Conservation (phyloP, 2,329 filamentous ascomycete genomes). For the Arthroderma sp. region DNA sequence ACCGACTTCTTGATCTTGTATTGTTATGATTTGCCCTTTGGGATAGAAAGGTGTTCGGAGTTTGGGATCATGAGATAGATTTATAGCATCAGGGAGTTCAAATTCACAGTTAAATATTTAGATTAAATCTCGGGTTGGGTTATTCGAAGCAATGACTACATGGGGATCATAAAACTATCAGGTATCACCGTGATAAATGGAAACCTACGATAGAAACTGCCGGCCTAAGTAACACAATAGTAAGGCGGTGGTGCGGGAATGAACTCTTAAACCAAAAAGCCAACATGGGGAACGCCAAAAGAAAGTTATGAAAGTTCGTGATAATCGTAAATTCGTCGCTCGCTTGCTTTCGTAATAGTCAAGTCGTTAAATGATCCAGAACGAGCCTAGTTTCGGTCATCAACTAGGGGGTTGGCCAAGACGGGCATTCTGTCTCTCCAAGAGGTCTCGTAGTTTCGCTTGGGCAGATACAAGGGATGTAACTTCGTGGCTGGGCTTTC, state of each 20-base stretch:
- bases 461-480: conserved; percentile 23
- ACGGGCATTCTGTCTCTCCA: conserved; percentile 19
- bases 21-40: not conserved
- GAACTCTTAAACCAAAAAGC: not conserved
- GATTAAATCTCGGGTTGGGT: not conserved
- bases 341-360: not conserved
- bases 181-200: not conserved
- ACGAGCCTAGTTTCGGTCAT: not conserved
- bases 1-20: not conserved
- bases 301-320: not conserved
- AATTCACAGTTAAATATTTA: not conserved
- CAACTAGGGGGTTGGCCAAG: not conserved
- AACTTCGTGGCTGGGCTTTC: conserved; percentile 2
- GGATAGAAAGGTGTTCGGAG: not conserved
- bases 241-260: too few relatives aligned
- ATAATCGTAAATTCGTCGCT: not conserved
- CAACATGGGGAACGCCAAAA: not conserved
- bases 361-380: not conserved
- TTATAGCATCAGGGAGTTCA: not conserved
- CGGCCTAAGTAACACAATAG: too few relatives aligned
- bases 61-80: not conserved
- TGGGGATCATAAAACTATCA: not conserved
- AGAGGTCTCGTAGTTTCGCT: conserved; percentile 26
- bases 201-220: not conserved
- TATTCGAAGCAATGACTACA: not conserved